phyloP scores from a whole-genome alignment of 2,329 filamentous ascomycete genomes.

The Fusarium sp. region DNA sequence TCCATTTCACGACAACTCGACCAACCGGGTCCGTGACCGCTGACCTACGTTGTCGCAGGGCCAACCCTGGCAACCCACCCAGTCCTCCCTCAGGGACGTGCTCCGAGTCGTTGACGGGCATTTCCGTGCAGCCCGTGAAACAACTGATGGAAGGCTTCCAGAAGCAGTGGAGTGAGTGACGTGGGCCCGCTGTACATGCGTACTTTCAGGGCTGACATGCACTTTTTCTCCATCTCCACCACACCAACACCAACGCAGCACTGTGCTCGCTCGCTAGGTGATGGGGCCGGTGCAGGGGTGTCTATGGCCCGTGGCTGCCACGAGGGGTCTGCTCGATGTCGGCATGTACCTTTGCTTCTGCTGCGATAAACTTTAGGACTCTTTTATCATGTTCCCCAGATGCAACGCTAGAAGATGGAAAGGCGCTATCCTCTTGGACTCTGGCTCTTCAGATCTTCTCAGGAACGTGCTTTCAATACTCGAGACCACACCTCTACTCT shows the following conservation, averaged over 20 bases:
- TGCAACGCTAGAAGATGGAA: conserved; percentile 31
- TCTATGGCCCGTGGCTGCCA: conserved; percentile 46
- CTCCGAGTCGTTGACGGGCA: conserved; percentile 40
- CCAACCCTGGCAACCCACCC: conserved; percentile 30
- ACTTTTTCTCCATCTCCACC: conserved; percentile 17
- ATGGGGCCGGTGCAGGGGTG: conserved; percentile 39
- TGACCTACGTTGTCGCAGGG: conserved; percentile 31
- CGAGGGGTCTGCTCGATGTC: conserved; percentile 38
- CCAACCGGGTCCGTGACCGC: conserved; percentile 38
- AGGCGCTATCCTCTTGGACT: conserved; percentile 8
- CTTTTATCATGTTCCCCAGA: conserved; percentile 31
- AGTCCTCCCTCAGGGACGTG: conserved; percentile 26
- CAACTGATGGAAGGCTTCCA: conserved; percentile 46
- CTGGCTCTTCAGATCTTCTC: background rate
- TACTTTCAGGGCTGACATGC: conserved; percentile 39
- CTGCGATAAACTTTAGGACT: conserved; percentile 34
- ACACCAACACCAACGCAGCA: conserved; percentile 16
- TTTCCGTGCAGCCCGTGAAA: conserved; percentile 40
- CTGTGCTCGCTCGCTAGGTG: conserved; percentile 1
- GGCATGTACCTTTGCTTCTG: conserved; percentile 41
- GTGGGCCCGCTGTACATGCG: conserved; percentile 19
- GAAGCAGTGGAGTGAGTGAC: conserved; percentile 44
- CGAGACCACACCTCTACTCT: conserved; percentile 1
- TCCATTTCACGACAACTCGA: conserved; percentile 28
- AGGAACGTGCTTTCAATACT: background rate